Conservation (phyloP, 768 basidiomycete species). For the Boletellus ananiceps region DNA sequence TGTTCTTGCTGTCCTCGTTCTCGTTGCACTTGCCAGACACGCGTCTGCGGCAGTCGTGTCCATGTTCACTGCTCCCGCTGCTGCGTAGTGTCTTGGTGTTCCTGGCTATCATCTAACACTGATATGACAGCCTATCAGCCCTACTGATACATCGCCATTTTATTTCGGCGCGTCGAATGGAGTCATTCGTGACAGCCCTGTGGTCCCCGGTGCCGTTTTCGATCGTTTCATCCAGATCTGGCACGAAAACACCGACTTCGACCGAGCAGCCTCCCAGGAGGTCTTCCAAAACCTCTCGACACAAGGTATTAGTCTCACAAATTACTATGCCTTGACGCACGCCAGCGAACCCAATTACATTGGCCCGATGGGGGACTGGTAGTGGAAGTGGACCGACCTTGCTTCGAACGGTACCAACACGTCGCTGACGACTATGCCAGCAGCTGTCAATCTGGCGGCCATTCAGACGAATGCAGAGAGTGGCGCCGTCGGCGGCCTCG, state of each 20-base stretch:
- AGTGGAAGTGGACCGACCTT: conserved; percentile 40
- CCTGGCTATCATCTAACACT: background rate
- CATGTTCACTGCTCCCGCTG: conserved; percentile 21
- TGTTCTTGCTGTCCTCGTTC: conserved; percentile 7
- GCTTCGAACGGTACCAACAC: conserved; percentile 29
- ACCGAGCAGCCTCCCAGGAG: too few relatives aligned
- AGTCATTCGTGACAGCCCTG: conserved; percentile 33
- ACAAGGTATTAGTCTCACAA: too few relatives aligned
- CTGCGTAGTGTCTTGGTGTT: conserved; percentile 11
- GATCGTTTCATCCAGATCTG: too few relatives aligned
- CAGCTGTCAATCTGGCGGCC: conserved; percentile 38
- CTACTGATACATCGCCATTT: conserved; percentile 22
- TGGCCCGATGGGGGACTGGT: conserved; percentile 27
- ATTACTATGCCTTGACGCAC: too few relatives aligned
- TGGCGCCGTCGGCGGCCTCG: too few relatives aligned
- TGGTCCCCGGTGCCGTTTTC: conserved; percentile 29
- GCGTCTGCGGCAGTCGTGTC: conserved; percentile 16
- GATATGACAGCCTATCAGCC: background rate
- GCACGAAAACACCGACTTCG: too few relatives aligned
- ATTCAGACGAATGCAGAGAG: background rate
- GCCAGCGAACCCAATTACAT: conserved; percentile 35
- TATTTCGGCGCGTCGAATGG: conserved; percentile 41
- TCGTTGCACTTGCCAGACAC: conserved; percentile 12
- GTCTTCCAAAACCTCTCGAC: too few relatives aligned
- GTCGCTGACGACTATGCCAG: conserved; percentile 28